phyloP scores from a whole-genome alignment of 1,139 yeast species.

The Kluyveromyces sp. region DNA sequence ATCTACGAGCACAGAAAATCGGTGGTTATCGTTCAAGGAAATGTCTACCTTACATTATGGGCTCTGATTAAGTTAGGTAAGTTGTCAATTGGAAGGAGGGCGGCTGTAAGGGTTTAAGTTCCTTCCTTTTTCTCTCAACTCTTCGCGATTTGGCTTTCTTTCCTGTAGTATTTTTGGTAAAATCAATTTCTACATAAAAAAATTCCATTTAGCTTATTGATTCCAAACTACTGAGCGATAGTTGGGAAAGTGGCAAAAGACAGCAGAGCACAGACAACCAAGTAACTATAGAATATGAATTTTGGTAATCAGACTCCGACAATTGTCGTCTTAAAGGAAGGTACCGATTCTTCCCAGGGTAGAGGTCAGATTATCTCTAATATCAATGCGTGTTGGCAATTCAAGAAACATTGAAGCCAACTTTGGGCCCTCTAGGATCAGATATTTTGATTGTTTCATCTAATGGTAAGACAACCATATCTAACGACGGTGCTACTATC shows the following conservation, averaged over 20 bases:
- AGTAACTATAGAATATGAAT: constrained; percentile 44
- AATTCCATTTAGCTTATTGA: too few relatives aligned
- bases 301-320: constrained; percentile 93
- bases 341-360: constrained; percentile 96
- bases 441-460: constrained; percentile 83
- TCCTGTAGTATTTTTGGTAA: too few relatives aligned
- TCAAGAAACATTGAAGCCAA: constrained; percentile 90
- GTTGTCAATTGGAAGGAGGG: too few relatives aligned
- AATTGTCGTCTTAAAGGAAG: constrained; percentile 93
- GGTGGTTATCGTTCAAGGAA: too few relatives aligned
- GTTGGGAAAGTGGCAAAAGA: not conserved
- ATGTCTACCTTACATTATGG: too few relatives aligned
- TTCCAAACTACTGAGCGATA: not conserved
- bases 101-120: too few relatives aligned
- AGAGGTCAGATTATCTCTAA: constrained; percentile 90
- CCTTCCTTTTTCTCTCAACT: too few relatives aligned
- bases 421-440: constrained; percentile 95
- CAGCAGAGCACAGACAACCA: not conserved
- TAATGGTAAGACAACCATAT: constrained; percentile 83
- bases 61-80: too few relatives aligned
- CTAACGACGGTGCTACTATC: constrained; percentile 98
- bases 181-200: too few relatives aligned
- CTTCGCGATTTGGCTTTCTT: too few relatives aligned
- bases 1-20: too few relatives aligned
- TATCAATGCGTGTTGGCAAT: constrained; percentile 96